Base-by-base conservation (phyloP, 1,284 basidiomycete species). In the Entoloma clypeatum region DNA sequence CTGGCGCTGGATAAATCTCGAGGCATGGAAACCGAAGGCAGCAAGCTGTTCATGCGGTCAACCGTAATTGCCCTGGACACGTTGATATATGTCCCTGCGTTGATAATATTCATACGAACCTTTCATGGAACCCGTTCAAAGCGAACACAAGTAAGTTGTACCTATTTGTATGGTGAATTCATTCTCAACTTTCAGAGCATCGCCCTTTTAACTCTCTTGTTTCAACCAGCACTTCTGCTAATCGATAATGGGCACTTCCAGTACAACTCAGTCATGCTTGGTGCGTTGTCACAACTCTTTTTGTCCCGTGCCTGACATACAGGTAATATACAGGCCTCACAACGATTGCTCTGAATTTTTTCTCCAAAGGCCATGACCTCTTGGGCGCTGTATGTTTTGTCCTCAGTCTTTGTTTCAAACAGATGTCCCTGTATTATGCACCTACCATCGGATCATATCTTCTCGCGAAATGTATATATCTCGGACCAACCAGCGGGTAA, bases 171-270 rank as follows among this genome's bases (percentile, higher is more conserved):
- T 7, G 8, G 7, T 21, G 26, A 19, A 28, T 43, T 14, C 37
- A 36, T 30, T 23, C 2, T 3, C 31, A 7, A 7, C 1, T 19
- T 9, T 11, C 25, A 92, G 88, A 77, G 87, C 53, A 61, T 82
- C 21, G 82, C 86, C 1, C 61, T 91, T 7, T 53, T 88, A n/a
- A 79, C 77, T 3, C 64, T 95, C 11, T 64, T 95, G 18, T 71
- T 92, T 4, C 90, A 94, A 60, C 93, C 93, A 2, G 79, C 86
- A 0, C 66, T 95, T 22, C 69, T 94, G 17, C 68, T 95, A 13
- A 75, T 96, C 47, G 92, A 96, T 61, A 87, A 85, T 55, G 93
- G 93, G 0, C 92, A 96, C 58, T 96, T 96, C 53, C 93, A 96
- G 63, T 92, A 90, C 58, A 93, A 92, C 56, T 86, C 86, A 4